phyloP scores from a whole-genome alignment of 1,284 basidiomycete species.

The Blastosporella zonata region DNA sequence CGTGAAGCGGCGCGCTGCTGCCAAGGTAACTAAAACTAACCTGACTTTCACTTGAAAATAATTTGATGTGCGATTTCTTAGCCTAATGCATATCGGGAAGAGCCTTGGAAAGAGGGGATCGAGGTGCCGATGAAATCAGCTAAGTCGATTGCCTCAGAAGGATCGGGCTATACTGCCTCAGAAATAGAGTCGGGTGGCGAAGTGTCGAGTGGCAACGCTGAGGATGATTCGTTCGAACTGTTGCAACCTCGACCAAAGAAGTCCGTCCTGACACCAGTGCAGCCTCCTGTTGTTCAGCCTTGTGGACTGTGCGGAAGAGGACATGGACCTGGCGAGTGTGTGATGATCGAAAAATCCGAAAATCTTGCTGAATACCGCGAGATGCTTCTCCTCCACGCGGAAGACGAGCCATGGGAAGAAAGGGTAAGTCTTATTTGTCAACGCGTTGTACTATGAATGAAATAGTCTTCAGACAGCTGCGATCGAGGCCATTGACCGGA shows the following conservation, averaged over 20 bases:
- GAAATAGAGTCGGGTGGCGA: slow-evolving; percentile 30
- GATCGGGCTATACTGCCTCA: slow-evolving; percentile 32
- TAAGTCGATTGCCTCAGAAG: slow-evolving; percentile 29
- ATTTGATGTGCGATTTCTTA: slow-evolving; percentile 2
- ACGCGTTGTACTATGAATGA: slow-evolving; percentile 11
- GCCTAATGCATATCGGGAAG: slow-evolving; percentile 25
- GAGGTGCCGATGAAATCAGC: slow-evolving; percentile 15
- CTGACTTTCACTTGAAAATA: not conserved
- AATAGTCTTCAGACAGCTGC: slow-evolving; percentile 48
- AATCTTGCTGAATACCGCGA: slow-evolving; percentile 67
- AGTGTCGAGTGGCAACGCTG: slow-evolving; percentile 14
- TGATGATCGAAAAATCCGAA: slow-evolving; percentile 61
- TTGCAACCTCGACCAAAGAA: slow-evolving; percentile 9
- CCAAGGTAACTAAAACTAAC: slow-evolving; percentile 39
- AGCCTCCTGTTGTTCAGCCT: slow-evolving; percentile 6
- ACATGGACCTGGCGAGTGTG: slow-evolving; percentile 51
- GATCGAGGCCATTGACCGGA: slow-evolving; percentile 62
- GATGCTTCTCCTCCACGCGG: slow-evolving; percentile 57
- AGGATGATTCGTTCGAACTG: slow-evolving; percentile 23
- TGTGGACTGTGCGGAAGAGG: slow-evolving; percentile 64
- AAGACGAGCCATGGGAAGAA: slow-evolving; percentile 61
- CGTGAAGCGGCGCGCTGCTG: slow-evolving; percentile 65
- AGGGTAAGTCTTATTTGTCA: slow-evolving; percentile 42
- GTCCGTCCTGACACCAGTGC: not conserved
- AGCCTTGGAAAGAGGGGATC: slow-evolving; percentile 28